Evolutionary conservation across 495 filamentous ascomycete species (phyloP), one percentile per base, ranked within the genome.

Genomic region (Penicillium canariense): DNA sequence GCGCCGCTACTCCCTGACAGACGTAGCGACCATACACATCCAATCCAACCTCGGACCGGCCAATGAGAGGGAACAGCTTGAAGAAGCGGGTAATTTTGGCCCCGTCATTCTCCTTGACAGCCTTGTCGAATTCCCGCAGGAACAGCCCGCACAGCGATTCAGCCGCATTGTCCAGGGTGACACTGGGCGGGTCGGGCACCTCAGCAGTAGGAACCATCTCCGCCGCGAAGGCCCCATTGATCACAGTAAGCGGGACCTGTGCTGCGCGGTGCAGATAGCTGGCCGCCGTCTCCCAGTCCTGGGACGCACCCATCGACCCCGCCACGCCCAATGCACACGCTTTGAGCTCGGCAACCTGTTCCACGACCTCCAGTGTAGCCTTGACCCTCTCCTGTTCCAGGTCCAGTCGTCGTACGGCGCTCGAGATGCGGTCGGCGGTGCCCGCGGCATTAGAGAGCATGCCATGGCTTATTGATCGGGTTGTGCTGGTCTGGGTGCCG

Each of bases 281-380:
- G 34, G 94, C 94, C 4, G 94, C 94, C 1, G 87, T 93, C 73
- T 98, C 94, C 95, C 95, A 98, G 71, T 97, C 95, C 70, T 98
- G 94, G 34, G 95, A 88, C 2, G 91, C 94, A 11, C 94, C 95
- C 94, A 98, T 97, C 35, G 89, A 92, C 15, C 90, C 92, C 12
- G 89, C 84, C 23, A 97, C 91, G n/a, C 94, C 95, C 17, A 96
- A 82, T 35, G 97, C 89, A 64, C 94, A 98, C 6, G 92, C 84
- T 69, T 97, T 97, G 43, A 98, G 86, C 74, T 98, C 94, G 7
- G 89, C 86, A 5, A 98, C 95, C 68, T 96, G 92, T 64, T 97
- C 93, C 4, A 97, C 94, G 20, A 98, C 91, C 31, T 86, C 84
- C 44, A 98, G 73, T 6, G 95, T 97, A 22, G 88, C 85, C 59